Percentiles rank a stretch among this genome's conserved stretches.
phyloP scores from a whole-genome alignment of 305 asterid genomes.

The Fraxinus nigra region DNA sequence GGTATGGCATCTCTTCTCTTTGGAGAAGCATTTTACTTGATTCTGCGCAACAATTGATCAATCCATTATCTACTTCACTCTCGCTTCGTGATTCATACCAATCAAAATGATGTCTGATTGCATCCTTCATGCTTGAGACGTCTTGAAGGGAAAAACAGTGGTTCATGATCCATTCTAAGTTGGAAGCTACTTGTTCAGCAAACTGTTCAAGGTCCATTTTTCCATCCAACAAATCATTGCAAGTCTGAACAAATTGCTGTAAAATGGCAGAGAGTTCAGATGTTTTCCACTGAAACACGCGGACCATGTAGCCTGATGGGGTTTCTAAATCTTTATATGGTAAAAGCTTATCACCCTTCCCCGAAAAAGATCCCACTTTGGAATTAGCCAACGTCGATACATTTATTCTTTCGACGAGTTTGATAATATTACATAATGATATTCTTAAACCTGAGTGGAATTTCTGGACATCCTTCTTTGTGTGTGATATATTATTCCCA shows the following conservation, averaged over 20 bases:
- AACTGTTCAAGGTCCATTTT: slow-evolving; percentile 48
- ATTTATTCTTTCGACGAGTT: slow-evolving; percentile 74
- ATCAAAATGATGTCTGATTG: slow-evolving; percentile 52
- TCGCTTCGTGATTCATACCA: slow-evolving; percentile 75
- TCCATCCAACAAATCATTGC: slow-evolving; percentile 59
- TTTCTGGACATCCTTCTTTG: slow-evolving; percentile 31
- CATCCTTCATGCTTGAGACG: slow-evolving; percentile 76
- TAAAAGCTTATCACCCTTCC: slow-evolving; percentile 30
- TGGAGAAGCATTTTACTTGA: slow-evolving; percentile 29
- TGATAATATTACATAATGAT: slow-evolving; percentile 57
- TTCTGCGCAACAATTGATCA: slow-evolving; percentile 33
- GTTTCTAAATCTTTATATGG: slow-evolving; percentile 36
- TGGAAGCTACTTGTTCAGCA: slow-evolving; percentile 48
- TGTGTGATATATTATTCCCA: slow-evolving; percentile 20
- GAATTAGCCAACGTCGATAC: slow-evolving; percentile 38
- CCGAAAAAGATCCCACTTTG: slow-evolving; percentile 26
- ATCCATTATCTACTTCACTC: slow-evolving; percentile 50
- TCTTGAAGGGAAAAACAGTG: slow-evolving; percentile 90
- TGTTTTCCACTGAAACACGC: slow-evolving; percentile 83
- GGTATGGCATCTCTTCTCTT: slow-evolving; percentile 25
- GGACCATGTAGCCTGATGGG: slow-evolving; percentile 53
- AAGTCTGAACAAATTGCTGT: slow-evolving; percentile 54
- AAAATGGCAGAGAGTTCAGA: slow-evolving; percentile 55
- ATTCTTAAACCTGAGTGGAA: slow-evolving; percentile 35
- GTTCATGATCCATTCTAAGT: slow-evolving; percentile 80